Base-by-base conservation (phyloP, 2,329 filamentous ascomycete species). In the Fusarium sp. region DNA sequence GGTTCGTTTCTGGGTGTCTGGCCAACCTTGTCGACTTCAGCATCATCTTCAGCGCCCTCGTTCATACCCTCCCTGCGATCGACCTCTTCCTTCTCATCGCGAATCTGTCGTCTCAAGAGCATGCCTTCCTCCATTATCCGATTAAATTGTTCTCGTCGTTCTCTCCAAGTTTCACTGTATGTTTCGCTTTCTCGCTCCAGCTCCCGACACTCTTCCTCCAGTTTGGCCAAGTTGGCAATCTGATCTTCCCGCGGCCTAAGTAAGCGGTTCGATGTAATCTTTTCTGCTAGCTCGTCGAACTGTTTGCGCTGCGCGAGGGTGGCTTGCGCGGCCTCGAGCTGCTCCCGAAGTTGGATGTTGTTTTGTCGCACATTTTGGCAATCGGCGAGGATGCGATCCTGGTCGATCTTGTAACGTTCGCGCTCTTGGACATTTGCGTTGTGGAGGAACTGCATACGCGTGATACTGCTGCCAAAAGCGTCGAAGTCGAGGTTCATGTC, bases 81-180 rank as follows among this genome's bases (percentile, higher is more conserved):
- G 0, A 96, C 92, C 79, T 97, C 94, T 77, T 97, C 94, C 80
- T 97, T 97, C 83, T 97, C 95, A 74, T 97, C 94, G 63, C 94
- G 89, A 74, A 98, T 97, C 77, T 96, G 85, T 47, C 92, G 86
- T 58, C 94, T 84, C 77, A 98, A 85, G 67, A 92, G 85, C 87
- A 92, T 91, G n/a, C 93, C 93, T 81, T 97, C 95, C 61, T 94
- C 92, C 76, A 97, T 92, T 73, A 98, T 94, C 56, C 88, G 87
- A 58, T 90, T 92, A 78, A 97, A 97, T 79, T 97, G 93, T 71
- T 93, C 91, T 65, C 91, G 84, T 37, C 95, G 86, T 79, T 97
- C 94, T 40, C 87, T 84, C 94, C 94, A 97, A 1, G 93, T 96
- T 67, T 85, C 87, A 47, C 88, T 91, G 76, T 96, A 96, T 36